Conservation (phyloP, 805 yeast species). For the Sungouiozyma ichnusensis region DNA sequence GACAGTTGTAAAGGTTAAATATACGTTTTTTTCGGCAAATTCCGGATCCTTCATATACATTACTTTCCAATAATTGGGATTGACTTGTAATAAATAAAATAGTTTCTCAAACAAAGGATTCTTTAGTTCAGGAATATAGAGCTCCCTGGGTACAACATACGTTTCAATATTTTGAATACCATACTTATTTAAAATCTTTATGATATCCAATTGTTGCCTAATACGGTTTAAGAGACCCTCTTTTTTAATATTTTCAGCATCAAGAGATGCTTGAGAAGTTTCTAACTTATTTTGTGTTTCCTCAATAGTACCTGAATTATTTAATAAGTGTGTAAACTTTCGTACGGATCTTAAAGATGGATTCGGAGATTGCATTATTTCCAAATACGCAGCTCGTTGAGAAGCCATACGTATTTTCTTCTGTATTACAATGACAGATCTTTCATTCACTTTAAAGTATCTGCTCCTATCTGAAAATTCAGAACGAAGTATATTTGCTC, state of each 20-base stretch:
- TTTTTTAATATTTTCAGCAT: constrained; percentile 57
- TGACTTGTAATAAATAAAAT: constrained; percentile 76
- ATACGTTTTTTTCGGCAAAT: constrained; percentile 22
- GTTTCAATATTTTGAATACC: constrained; percentile 31
- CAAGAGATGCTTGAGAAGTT: constrained; percentile 54
- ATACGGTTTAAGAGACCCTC: constrained; percentile 65
- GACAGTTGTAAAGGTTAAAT: constrained; percentile 21
- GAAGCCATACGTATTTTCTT: constrained; percentile 57
- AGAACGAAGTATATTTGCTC: constrained; percentile 39
- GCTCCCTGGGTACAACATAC: neutral
- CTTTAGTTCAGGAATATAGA: constrained; percentile 8
- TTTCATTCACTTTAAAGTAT: constrained; percentile 46
- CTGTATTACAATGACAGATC: constrained; percentile 63
- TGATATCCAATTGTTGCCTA: constrained; percentile 66
- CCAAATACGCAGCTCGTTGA: constrained; percentile 62
- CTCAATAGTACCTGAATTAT: constrained; percentile 62
- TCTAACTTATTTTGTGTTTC: constrained; percentile 66
- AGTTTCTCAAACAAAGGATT: constrained; percentile 50
- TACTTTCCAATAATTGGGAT: constrained; percentile 58
- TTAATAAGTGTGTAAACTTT: constrained; percentile 64
- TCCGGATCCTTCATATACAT: constrained; percentile 34
- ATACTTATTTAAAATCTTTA: constrained; percentile 67
- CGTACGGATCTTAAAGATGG: constrained; percentile 73
- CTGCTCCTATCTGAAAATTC: constrained; percentile 26
- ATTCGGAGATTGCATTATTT: constrained; percentile 55